Conservation (phyloP, 108 stramenopile species). For the Poteriospumella lacustris region DNA sequence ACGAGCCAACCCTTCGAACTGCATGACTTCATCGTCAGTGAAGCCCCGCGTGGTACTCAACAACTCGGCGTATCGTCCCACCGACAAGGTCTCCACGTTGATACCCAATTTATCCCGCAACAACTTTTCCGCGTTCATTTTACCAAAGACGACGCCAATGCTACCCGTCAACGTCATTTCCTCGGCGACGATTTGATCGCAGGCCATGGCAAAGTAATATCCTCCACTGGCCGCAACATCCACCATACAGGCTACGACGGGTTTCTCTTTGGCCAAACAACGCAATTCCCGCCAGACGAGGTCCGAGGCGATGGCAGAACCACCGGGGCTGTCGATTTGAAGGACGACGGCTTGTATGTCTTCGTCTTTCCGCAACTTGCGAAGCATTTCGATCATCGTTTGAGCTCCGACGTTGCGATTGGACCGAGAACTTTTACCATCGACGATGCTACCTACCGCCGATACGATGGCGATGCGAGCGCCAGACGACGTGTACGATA, state of each 20-base stretch:
- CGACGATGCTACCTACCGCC: neutral
- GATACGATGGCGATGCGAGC: neutral
- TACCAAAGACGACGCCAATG: conserved; percentile 41
- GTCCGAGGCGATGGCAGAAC: conserved; percentile 42
- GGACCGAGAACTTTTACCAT: neutral
- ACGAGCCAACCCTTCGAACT: neutral
- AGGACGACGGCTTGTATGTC: conserved; percentile 40
- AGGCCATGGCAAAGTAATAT: conserved; percentile 49
- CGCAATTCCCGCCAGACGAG: conserved; percentile 43
- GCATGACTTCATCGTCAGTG: neutral
- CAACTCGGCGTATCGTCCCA: conserved; percentile 43
- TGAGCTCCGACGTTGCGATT: neutral
- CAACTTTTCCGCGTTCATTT: conserved; percentile 32
- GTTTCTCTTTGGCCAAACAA: conserved; percentile 34
- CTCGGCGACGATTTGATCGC: conserved; percentile 43
- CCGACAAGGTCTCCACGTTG: conserved; percentile 38
- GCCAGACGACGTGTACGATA: neutral
- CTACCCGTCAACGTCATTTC: conserved; percentile 46
- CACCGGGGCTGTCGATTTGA: conserved; percentile 42
- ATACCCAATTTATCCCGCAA: conserved; percentile 35
- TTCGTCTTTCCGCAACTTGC: neutral
- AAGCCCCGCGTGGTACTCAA: neutral
- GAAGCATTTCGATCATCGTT: neutral
- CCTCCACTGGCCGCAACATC: conserved; percentile 45
- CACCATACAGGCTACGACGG: conserved; percentile 43